Base-by-base conservation (phyloP, 2,329 filamentous ascomycete species). In the Epichloe bromicola region DNA sequence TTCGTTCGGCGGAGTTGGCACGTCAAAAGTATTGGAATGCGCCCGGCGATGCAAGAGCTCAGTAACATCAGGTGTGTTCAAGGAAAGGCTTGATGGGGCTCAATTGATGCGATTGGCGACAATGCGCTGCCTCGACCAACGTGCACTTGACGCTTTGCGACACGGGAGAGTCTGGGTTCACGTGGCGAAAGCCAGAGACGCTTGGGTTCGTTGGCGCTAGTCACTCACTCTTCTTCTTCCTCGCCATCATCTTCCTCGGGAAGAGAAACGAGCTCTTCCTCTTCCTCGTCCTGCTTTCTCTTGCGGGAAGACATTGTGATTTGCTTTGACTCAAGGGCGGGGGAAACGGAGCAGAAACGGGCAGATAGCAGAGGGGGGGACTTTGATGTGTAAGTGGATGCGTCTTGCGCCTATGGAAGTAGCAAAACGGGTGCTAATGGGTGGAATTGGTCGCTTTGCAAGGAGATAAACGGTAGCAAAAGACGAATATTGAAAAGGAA, bases 211-310 rank as follows among this genome's bases (percentile, higher is more conserved):
- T 1, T 43, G 15, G 19, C n/a, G 39, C n/a, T 7, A 8, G 20
- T 38, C 37, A 62, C 74, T 71, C 70, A 77, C 74, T 76, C 74
- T 61, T 76, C 73, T 61, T 76, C 74, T 59, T 76, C 73, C 60
- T 74, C 72, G 42, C 69, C 72, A 53, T 74, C 72, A 46, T 71
- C 70, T 46, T 70, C 74, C 54, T 75, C 74, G 50, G 74, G 74
- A 50, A 78, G 72, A 54, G 74, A 75, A 54, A 78, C 70, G 36
- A 78, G 73, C 66, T 76, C 74, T 53, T 76, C 74, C 61, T 74
- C 71, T 57, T 75, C 73, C 23, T 85, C 83, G 48, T 85, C 72
- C 59, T 73, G 70, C 69, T 74, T 75, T 69, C 74, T 73, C 73
- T 77, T 77, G 60, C 74, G 74, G 59, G 68, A 64, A 53, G 72